Base-by-base conservation (phyloP, 805 yeast genomes). In the Schwanniomyces vanrijiae region DNA sequence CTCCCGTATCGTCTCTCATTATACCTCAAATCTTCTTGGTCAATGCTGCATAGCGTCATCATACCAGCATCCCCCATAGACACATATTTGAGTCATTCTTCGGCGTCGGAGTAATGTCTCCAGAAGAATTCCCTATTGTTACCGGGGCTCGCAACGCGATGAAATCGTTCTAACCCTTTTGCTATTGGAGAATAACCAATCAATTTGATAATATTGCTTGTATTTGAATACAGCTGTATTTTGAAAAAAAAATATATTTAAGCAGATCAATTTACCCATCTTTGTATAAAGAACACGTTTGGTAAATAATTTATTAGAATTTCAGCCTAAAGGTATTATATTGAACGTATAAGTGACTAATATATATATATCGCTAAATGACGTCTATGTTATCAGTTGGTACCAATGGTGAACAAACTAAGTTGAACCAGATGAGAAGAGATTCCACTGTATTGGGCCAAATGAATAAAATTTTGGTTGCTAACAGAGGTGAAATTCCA, bases 401-500 rank as follows among this genome's bases (percentile, higher is more conserved):
- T 39, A 42, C 42, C 48, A 53, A 43, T 43, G 47, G 47, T 44
- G 44, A 44, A 28, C 34, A 49, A 46, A 62, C 55, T 44, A 61
- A 60, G 55, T 56, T 69, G 52, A 66, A 66, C 55, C 64, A 67
- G 52, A 64, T 73, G 74, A 65, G 78, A 55, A 57, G 74, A 43
- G 71, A 69, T 48, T 65, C 73, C 43, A 68, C 72, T 37, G 73
- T 73, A 22, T 58, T 73, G 54, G 78, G 77, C 42, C 72, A 69
- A 47, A 68, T 70, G 74, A 69, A 71, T 67, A 83, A 83, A 75
- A 80, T 87, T 62, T 73, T 88, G 52, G 94, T 88, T 35, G 92
- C 92, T 54, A 86, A 86, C 73, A 76, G 94, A 73, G 94, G 92
- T 59, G 92, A 87, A 68, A 86, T 86, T 58, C 92, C 92, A 38